These are phyloP conservation scores for Staphylotrichum tortipilum DNA, from an alignment of 495 filamentous ascomycete genomes.

Conservation along the genomic window DNA sequence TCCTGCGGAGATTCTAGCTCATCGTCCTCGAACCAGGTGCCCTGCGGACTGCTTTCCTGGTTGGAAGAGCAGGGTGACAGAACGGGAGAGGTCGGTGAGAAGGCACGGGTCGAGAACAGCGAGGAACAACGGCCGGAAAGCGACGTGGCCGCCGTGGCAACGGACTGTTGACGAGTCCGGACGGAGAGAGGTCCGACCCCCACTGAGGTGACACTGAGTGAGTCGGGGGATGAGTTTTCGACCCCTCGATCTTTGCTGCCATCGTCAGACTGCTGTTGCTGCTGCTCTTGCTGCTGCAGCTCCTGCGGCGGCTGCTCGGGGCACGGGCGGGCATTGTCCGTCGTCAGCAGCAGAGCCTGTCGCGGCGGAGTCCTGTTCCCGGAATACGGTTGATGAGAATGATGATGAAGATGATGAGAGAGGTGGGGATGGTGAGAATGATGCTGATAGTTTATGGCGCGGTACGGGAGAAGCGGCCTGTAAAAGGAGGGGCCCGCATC, in stretches of 20 bases:
- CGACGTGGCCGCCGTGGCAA: conserved; percentile 29
- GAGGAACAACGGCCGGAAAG: conserved; percentile 26
- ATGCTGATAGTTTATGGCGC: neutral
- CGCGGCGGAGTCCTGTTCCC: no score
- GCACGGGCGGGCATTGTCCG: neutral
- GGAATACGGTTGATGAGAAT: no score
- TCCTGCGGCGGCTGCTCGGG: neutral
- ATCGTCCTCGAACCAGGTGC: conserved; percentile 31
- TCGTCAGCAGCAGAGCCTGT: neutral
- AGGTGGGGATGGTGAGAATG: no score
- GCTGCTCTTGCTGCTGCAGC: no score
- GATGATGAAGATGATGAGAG: no score
- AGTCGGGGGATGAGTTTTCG: conserved; percentile 6
- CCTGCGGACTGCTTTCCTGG: conserved; percentile 6
- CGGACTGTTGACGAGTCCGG: conserved; percentile 26
- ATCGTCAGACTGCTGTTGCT: no score
- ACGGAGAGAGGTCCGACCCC: conserved; percentile 20
- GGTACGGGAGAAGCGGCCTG: conserved; percentile 2
- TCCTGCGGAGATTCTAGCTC: conserved; percentile 15
- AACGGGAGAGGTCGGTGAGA: conserved; percentile 8
- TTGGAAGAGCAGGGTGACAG: conserved; percentile 5
- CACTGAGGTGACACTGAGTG: conserved; percentile 22
- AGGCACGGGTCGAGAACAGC: conserved; percentile 14
- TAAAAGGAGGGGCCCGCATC: conserved; percentile 16
- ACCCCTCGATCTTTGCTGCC: neutral